phyloP scores from a whole-genome alignment of 768 basidiomycete species.

The Phylloporus sp. region DNA sequence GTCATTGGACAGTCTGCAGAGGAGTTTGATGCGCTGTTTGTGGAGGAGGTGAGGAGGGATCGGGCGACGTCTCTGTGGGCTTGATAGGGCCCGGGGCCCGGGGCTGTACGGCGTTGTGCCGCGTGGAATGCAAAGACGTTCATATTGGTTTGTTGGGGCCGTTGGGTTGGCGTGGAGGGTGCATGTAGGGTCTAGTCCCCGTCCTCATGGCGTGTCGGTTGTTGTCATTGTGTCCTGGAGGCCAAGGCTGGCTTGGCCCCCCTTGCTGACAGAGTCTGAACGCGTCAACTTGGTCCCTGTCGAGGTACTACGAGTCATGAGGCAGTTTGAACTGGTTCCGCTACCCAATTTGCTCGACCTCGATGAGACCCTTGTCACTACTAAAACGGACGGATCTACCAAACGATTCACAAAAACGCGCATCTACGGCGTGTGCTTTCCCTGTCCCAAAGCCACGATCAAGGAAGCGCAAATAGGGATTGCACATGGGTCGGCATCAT shows the following conservation, averaged over 20 bases:
- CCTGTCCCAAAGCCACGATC: neutral
- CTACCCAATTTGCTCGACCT: neutral
- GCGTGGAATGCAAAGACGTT: slow-evolving; percentile 5
- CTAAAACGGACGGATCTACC: slow-evolving; percentile 16
- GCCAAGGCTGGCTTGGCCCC: no score
- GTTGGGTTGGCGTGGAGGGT: slow-evolving; percentile 3
- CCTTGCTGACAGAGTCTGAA: no score
- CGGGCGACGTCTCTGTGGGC: slow-evolving; percentile 9
- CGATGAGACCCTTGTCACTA: neutral
- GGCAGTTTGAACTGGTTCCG: neutral
- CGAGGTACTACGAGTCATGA: no score
- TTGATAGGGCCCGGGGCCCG: no score
- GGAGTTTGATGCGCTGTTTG: slow-evolving; percentile 80
- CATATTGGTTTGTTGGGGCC: neutral
- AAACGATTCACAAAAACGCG: neutral
- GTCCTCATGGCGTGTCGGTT: slow-evolving; percentile 7
- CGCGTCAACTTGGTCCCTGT: no score
- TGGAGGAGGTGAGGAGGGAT: slow-evolving; percentile 11
- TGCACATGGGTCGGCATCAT: neutral
- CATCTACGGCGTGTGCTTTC: neutral
- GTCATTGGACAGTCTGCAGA: slow-evolving; percentile 79
- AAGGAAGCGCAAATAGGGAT: neutral
- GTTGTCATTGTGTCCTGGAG: no score
- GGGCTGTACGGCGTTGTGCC: slow-evolving; percentile 3
- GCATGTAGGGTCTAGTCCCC: slow-evolving; percentile 3